Conservation (phyloP, 495 filamentous ascomycete species). For the Viridothelium virens region DNA sequence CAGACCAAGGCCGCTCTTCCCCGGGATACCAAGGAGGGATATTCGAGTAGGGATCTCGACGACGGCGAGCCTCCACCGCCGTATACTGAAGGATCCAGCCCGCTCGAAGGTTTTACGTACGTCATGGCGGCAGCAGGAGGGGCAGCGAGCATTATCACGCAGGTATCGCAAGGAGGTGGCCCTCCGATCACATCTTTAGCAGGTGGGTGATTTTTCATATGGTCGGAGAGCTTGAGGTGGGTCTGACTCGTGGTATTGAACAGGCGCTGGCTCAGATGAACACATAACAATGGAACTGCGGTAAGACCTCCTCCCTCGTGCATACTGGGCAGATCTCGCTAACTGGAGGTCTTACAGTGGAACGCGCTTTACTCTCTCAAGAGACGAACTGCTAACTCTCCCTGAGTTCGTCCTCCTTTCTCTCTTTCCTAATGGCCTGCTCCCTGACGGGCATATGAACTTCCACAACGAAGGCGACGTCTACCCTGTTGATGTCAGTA, state of each 20-base stretch:
- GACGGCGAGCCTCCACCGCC: conserved; percentile 89
- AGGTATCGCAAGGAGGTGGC: conserved; percentile 84
- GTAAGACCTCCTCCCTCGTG: conserved; percentile 43
- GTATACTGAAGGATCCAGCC: conserved; percentile 89
- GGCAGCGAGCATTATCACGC: conserved; percentile 96
- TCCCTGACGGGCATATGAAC: conserved; percentile 94
- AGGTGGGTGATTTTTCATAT: conserved; percentile 27
- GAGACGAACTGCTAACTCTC: conserved; percentile 89
- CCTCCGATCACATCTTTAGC: conserved; percentile 64
- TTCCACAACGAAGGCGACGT: conserved; percentile 82
- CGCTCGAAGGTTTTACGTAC: conserved; percentile 88
- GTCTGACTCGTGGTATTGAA: background rate
- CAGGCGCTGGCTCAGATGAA: conserved; percentile 78
- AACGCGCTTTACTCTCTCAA: conserved; percentile 82
- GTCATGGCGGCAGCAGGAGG: conserved; percentile 96
- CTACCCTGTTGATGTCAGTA: conserved; percentile 91
- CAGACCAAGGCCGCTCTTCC: conserved; percentile 81
- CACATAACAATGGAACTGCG: conserved; percentile 90
- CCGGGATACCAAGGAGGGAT: conserved; percentile 67
- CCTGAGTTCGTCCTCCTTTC: conserved; percentile 98
- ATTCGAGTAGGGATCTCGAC: conserved; percentile 61
- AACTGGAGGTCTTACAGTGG: conserved; percentile 50
- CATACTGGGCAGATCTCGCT: conserved; percentile 8
- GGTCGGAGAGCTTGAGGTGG: background rate
- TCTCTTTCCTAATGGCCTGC: conserved; percentile 94